Evolutionary conservation across 306 rosid species (phyloP).

Genomic region (Nissolia schottii): DNA sequence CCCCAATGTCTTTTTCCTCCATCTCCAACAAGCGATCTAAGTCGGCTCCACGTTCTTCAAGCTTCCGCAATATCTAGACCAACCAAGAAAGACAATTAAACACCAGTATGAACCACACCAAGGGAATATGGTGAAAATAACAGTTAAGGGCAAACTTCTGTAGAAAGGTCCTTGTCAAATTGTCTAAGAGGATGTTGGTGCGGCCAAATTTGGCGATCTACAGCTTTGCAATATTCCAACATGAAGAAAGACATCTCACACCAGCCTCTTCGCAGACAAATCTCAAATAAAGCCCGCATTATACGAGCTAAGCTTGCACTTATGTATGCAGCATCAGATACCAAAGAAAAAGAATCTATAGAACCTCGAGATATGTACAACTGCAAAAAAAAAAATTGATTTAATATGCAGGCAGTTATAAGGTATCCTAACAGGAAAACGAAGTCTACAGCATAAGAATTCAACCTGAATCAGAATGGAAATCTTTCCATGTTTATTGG

Average conservation of each 20-base stretch:
- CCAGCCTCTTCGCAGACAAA: slow-evolving; percentile 92
- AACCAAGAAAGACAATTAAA: slow-evolving; percentile 24
- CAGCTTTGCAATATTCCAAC: slow-evolving; percentile 98
- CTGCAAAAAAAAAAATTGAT: slow-evolving; percentile 46
- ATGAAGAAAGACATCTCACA: slow-evolving; percentile 85
- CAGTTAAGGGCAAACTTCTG: slow-evolving; percentile 54
- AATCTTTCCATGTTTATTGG: slow-evolving; percentile 92
- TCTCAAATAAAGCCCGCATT: slow-evolving; percentile 88
- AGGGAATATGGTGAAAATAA: slow-evolving; percentile 23
- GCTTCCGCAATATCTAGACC: slow-evolving; percentile 65
- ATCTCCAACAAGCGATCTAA: slow-evolving; percentile 79
- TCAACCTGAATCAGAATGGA: slow-evolving; percentile 90
- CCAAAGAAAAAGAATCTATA: slow-evolving; percentile 76
- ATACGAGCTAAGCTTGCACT: slow-evolving; percentile 99
- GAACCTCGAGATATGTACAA: slow-evolving; percentile 90
- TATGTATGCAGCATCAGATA: slow-evolving; percentile 93
- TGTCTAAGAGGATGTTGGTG: slow-evolving; percentile 93
- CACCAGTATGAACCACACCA: slow-evolving; percentile 17
- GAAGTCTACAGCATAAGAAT: slow-evolving; percentile 14
- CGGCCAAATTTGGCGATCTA: slow-evolving; percentile 97
- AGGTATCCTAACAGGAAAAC: background rate
- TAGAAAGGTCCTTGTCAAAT: slow-evolving; percentile 79
- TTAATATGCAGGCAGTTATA: slow-evolving; percentile 20
- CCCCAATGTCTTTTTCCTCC: slow-evolving; percentile 95
- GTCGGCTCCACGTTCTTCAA: slow-evolving; percentile 87